Conservation (phyloP, 1,284 basidiomycete genomes). For the Leccinum variabile region DNA sequence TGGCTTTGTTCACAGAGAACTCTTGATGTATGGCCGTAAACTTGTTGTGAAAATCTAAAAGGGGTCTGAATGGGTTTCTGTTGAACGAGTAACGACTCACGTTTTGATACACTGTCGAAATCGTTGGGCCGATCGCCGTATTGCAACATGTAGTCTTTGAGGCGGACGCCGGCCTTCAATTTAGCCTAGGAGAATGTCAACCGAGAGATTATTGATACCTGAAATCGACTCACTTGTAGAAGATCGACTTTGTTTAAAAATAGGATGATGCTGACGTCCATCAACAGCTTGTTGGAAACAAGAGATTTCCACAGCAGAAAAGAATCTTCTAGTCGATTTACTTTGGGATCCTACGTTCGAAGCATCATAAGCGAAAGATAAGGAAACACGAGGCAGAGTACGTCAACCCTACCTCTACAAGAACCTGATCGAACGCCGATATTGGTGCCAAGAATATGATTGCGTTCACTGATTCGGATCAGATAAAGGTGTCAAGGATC, state of each 20-base stretch:
- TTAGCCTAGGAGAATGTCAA: conserved; percentile 47
- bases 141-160: conserved; percentile 63
- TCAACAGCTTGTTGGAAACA: conserved; percentile 66
- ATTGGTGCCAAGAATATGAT: conserved; percentile 84
- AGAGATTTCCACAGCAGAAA: conserved; percentile 68
- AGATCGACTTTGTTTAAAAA: conserved; percentile 81
- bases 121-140: conserved; percentile 75
- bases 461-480: conserved; percentile 59
- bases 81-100: conserved; percentile 41
- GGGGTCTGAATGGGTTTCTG: conserved; percentile 10
- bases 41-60: conserved; percentile 67
- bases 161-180: conserved; percentile 69
- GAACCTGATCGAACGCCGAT: conserved; percentile 79
- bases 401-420: conserved; percentile 56
- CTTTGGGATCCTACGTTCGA: conserved; percentile 53
- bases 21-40: conserved; percentile 69
- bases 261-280: conserved; percentile 69
- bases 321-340: conserved; percentile 77
- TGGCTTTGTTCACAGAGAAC: conserved; percentile 62
- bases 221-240: conserved; percentile 47
- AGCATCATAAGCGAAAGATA: conserved; percentile 4
- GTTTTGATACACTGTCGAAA: conserved; percentile 68
- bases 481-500: conserved; percentile 1
- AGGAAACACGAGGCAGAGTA: neutral
- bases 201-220: neutral